Conservation (phyloP, 2,329 filamentous ascomycete species). For the Talaromyces amestolkiae region DNA sequence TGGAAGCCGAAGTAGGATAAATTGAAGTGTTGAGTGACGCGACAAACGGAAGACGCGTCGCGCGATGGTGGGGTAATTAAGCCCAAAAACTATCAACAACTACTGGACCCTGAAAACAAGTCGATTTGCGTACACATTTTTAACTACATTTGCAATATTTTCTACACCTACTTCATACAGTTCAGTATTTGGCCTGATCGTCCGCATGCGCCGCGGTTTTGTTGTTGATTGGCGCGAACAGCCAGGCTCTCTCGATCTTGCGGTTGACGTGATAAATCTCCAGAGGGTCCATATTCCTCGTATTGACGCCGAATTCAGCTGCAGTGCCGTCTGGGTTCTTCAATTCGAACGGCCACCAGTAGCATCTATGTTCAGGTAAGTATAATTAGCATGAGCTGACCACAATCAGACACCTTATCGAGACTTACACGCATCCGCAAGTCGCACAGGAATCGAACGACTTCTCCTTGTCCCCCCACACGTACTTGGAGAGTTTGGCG, state of each 20-base stretch:
- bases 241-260: not conserved
- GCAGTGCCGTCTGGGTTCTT: slow-evolving; percentile 9
- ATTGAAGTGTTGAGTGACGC: not conserved
- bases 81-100: no score
- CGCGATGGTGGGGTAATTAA: not conserved
- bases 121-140: not conserved
- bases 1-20: slow-evolving; percentile 7
- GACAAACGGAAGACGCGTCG: not conserved
- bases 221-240: slow-evolving; percentile 9
- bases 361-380: slow-evolving; percentile 5
- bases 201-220: slow-evolving; percentile 13
- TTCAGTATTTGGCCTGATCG: slow-evolving; percentile 15
- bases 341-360: slow-evolving; percentile 13
- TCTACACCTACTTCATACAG: not conserved
- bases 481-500: slow-evolving; percentile 7
- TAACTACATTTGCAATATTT: not conserved
- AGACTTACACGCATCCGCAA: slow-evolving; percentile 17
- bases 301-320: slow-evolving; percentile 13
- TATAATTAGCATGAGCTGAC: not conserved
- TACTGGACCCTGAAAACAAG: no score
- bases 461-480: slow-evolving; percentile 14
- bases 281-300: slow-evolving; percentile 17
- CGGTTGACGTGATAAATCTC: slow-evolving; percentile 11
- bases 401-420: not conserved
- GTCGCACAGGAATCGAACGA: slow-evolving; percentile 12